Evolutionary conservation across 441 rosid species (phyloP).

Genomic region (Heliophila coronopifolia): DNA sequence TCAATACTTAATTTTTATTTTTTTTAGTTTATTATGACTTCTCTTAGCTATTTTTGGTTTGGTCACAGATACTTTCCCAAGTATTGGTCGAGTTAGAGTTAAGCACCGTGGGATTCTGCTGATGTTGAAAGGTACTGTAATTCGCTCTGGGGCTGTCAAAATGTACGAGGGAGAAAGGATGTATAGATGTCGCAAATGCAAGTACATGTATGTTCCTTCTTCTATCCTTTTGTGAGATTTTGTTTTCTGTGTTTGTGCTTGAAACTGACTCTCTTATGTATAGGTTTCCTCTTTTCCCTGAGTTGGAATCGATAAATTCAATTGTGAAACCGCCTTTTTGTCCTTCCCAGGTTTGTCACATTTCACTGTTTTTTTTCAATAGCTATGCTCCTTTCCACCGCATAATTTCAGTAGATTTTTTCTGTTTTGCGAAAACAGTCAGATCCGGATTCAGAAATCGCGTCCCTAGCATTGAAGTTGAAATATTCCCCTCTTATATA

Average conservation of each 20-base stretch:
- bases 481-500: not conserved
- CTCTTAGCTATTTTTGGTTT: slow-evolving; percentile 15
- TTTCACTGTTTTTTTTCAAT: not conserved
- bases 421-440: not conserved
- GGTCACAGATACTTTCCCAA: slow-evolving; percentile 63
- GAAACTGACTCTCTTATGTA: too few relatives aligned
- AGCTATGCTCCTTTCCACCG: slow-evolving; percentile 5
- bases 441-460: not conserved
- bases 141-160: slow-evolving; percentile 78
- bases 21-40: not conserved
- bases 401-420: too few relatives aligned
- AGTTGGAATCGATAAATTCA: slow-evolving; percentile 82
- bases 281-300: slow-evolving; percentile 84
- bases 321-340: slow-evolving; percentile 71
- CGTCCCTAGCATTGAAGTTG: not conserved
- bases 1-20: too few relatives aligned
- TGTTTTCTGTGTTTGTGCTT: too few relatives aligned
- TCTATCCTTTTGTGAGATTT: too few relatives aligned
- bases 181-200: slow-evolving; percentile 79
- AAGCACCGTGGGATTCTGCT: slow-evolving; percentile 79
- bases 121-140: slow-evolving; percentile 83
- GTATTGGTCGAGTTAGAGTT: slow-evolving; percentile 84
- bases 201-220: slow-evolving; percentile 42
- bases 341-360: slow-evolving; percentile 67
- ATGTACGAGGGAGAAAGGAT: slow-evolving; percentile 93